Base-by-base conservation (phyloP, 2,329 filamentous ascomycete genomes). In the Verticillium dahliae region DNA sequence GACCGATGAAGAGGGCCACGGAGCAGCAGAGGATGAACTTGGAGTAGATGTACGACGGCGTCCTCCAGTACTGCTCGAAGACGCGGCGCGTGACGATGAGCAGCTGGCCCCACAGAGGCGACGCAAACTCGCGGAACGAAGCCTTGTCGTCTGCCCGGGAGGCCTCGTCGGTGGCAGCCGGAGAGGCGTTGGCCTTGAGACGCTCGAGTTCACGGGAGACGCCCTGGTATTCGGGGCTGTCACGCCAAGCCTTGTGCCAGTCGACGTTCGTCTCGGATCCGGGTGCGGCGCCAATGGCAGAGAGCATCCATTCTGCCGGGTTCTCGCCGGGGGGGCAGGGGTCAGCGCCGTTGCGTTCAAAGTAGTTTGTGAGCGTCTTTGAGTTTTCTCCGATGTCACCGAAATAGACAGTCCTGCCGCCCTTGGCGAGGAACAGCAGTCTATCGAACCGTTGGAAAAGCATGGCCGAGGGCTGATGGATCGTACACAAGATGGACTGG, bases 391-490 rank as follows among this genome's bases (percentile, higher is more conserved):
- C 91, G 62, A 94, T 88, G 3, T 91, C 85, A 60, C 90, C 91
- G 69, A 92, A 94, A 78, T 95, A 95, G 57, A 94, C 89, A 1
- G 90, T 92, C 71, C 81, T 84, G 61, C 91, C 91, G 61, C 90
- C 90, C 70, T 85, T 88, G 38, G 88, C 87, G 15, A 95, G 78
- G 78, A 95, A 91, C 35, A 94, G 81, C 6, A 95, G 83, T 62
- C 90, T 85, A 69, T 95, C 91, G 71, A 95, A 97, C 62, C 91
- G 89, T 73, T 97, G 91, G 80, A 97, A 97, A 59, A 97, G 82
- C 83, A 96, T 92, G 38, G 93, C 92, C 14, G 91, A 96, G n/a
- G 94, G 94, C 75, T 98, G 94, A 74, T 98, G 94, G 63, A 97
- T 97, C 0, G 94, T 97, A 78, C 92, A 97, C n/a, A 97, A 86